Base-by-base conservation (phyloP, 768 basidiomycete species). In the Pulveroboletus sp. region DNA sequence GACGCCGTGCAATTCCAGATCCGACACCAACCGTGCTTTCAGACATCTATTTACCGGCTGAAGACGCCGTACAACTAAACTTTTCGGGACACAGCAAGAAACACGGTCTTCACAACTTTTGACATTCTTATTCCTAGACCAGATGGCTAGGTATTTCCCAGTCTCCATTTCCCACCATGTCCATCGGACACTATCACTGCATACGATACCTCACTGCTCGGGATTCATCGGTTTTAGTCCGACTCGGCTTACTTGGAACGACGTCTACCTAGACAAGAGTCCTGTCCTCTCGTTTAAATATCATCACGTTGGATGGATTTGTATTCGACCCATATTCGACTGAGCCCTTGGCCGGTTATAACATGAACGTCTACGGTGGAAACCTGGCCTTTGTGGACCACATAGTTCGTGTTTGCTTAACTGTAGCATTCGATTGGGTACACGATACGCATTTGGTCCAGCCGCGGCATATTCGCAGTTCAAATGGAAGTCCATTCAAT, bases 281-380 rank as follows among this genome's bases (percentile, higher is more conserved):
- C 60, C 68, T 41, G 58, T 68, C 58, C 66, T 34, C 55, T 69
- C 68, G 40, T 68, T 68, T 66, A 53, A 68, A 60, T 44, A 47
- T 54, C 55, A 48, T 43, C 42, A 56, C 30, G 40, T 49, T 43
- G 40, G 44, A 53, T 57, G 54, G 47, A 56, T 51, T 47, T 64
- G 59, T 68, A 53, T 50, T 62, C 57, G 64, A 53, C 46, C 31
- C 12, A 27, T 54, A 63, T 56, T 57, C 57, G 56, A 57, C 46
- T 20, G 49, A 45, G 29, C 45, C 48, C n/a, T 47, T 41, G 44
- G 42, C 47, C 49, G 23, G 40, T 51, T 50, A 34, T n/a, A n/a
- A n/a, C n/a, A n/a, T n/a, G n/a, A n/a, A n/a, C n/a, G n/a, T n/a
- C n/a, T n/a, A n/a, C n/a, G n/a, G n/a, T n/a, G n/a, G n/a, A n/a